These are phyloP conservation scores for Hanseniaspora valbyensis DNA, from an alignment of 805 yeast species.

Conservation along the genomic window DNA sequence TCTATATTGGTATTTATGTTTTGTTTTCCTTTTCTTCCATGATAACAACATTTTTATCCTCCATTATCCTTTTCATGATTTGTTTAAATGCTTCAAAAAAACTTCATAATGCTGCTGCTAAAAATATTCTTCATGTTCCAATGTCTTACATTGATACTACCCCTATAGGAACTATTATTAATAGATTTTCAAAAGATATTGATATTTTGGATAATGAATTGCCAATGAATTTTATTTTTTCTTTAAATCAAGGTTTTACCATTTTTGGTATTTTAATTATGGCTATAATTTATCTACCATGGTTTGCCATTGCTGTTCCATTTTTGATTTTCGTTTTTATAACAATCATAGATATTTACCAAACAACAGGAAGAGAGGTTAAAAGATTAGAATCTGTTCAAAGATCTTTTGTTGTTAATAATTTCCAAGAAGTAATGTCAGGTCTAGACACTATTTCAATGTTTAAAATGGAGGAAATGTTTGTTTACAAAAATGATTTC, in stretches of 20 bases:
- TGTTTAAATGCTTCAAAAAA: constrained; percentile 44
- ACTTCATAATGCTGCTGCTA: constrained; percentile 54
- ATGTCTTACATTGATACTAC: constrained; percentile 77
- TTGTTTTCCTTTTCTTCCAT: constrained; percentile 43
- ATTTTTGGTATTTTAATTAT: constrained; percentile 49
- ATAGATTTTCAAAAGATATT: constrained; percentile 70
- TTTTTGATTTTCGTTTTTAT: constrained; percentile 36
- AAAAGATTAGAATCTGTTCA: constrained; percentile 65
- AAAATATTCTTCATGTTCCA: constrained; percentile 58
- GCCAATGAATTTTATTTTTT: constrained; percentile 53
- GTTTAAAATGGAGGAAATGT: constrained; percentile 38
- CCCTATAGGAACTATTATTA: constrained; percentile 77
- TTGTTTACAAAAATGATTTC: constrained; percentile 36
- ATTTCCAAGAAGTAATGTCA: constrained; percentile 57
- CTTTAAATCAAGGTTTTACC: constrained; percentile 41
- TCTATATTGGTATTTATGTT: constrained; percentile 66
- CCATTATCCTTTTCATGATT: constrained; percentile 39
- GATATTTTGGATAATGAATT: constrained; percentile 66
- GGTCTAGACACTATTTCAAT: constrained; percentile 63
- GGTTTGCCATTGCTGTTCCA: constrained; percentile 60
- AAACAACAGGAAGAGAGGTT: constrained; percentile 63
- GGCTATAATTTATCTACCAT: constrained; percentile 62
- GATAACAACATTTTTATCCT: constrained; percentile 35
- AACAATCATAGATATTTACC: constrained; percentile 43
- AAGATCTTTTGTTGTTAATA: constrained; percentile 59